These are phyloP conservation scores for Clavispora phyllophila DNA, from an alignment of 805 yeast species.

Conservation along the genomic window DNA sequence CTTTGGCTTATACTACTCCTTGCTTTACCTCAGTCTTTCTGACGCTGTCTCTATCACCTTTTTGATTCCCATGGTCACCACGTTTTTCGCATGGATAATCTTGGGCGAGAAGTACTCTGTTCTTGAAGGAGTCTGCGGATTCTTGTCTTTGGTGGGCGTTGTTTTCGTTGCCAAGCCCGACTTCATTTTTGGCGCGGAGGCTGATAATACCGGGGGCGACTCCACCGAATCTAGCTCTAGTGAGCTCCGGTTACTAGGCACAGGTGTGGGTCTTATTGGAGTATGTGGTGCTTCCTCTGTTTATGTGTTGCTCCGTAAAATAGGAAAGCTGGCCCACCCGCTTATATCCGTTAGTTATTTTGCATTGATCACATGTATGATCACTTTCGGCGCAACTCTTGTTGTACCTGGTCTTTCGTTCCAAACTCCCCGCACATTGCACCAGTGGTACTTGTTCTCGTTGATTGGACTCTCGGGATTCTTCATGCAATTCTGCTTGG, in stretches of 20 bases:
- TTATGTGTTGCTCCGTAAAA: conserved; percentile 64
- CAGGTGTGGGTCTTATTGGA: conserved; percentile 59
- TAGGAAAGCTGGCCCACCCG: conserved; percentile 79
- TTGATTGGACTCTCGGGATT: conserved; percentile 75
- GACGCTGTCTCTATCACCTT: conserved; percentile 82
- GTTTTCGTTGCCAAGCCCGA: conserved; percentile 76
- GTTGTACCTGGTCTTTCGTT: conserved; percentile 56
- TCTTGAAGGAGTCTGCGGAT: conserved; percentile 65
- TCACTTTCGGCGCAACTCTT: conserved; percentile 49
- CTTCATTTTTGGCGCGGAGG: conserved; percentile 54
- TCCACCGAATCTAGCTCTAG: conserved; percentile 49
- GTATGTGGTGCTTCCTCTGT: conserved; percentile 67
- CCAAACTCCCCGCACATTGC: conserved; percentile 51
- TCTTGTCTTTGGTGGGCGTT: conserved; percentile 70
- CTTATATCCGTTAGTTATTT: conserved; percentile 73
- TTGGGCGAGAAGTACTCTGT: conserved; percentile 62
- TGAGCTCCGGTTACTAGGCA: conserved; percentile 54
- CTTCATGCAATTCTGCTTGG: conserved; percentile 69
- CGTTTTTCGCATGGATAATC: conserved; percentile 63
- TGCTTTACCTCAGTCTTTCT: conserved; percentile 67
- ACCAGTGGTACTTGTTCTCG: conserved; percentile 63
- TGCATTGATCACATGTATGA: conserved; percentile 54
- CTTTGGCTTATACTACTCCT: conserved; percentile 68
- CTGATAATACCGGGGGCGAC: conserved; percentile 28
- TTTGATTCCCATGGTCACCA: conserved; percentile 71